Evolutionary conservation across 805 yeast species (phyloP), one percentile per base, ranked within the genome.

Genomic region (Lipomyces yamanashiensis): DNA sequence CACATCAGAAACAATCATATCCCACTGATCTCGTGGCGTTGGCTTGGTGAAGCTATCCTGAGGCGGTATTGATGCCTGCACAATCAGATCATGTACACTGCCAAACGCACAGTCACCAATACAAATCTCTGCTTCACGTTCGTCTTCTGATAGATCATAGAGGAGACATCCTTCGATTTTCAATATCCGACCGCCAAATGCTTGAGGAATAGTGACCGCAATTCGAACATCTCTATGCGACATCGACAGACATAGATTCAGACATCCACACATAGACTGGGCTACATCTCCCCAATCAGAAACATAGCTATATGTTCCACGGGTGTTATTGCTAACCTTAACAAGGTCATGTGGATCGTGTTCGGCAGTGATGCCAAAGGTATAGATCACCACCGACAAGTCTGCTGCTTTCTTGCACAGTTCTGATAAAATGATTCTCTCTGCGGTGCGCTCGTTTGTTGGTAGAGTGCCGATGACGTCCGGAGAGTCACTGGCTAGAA

Each of bases 361-460:
- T 39, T 55, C 50, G 23, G 47, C 45, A 13, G 70, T 61, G 40
- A 70, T 54, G n/a, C 74, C 73, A 58, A 71, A 71, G 2, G 71
- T 47, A 50, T 71, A 68, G 13, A 71, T 54, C 10, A 52, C 47
- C 28, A 69, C 54, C 12, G 49, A 40, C 2, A 34, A 21, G 1
- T 45, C 37, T 39, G 21, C 10, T 9, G 62, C 61, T 12, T 13
- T n/a, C 34, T 23, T 10, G 41, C 59, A 57, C 28, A 57, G 33
- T 17, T 61, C 51, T 8, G 28, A 15, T 33, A 58, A n/a, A n/a
- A 39, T 23, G 23, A 12, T 9, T n/a, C n/a, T n/a, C 34, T 45
- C 55, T 10, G 37, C 13, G 7, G 36, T n/a, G 19, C 36, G 44
- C 28, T 50, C 61, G 21, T 17, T 21, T 15, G 56, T 19, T 28